Conservation (phyloP, 352 stramenopile species). For the Aphanomyces astaci region DNA sequence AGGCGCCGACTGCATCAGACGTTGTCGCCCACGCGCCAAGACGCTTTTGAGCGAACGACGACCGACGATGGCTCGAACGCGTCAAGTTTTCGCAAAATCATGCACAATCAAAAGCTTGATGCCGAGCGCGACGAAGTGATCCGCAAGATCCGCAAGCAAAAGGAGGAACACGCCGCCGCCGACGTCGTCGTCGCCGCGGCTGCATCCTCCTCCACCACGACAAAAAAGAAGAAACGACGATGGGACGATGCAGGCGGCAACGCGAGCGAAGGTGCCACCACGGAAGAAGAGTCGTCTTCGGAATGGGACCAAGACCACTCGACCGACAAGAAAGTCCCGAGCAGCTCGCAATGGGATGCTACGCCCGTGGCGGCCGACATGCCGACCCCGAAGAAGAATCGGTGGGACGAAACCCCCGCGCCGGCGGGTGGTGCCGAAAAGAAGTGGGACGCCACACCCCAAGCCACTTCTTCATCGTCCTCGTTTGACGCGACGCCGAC, state of each 20-base stretch:
- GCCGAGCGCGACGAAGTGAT: slow-evolving; percentile 81
- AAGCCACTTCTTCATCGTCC: slow-evolving; percentile 36
- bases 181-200: slow-evolving; percentile 33
- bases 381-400: slow-evolving; percentile 51
- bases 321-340: slow-evolving; percentile 28
- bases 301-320: slow-evolving; percentile 70
- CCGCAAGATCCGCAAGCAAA: slow-evolving; percentile 81
- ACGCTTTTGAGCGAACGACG: slow-evolving; percentile 81
- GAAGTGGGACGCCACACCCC: slow-evolving; percentile 93
- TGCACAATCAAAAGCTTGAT: slow-evolving; percentile 85
- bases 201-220: too few relatives aligned
- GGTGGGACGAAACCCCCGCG: slow-evolving; percentile 76
- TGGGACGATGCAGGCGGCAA: slow-evolving; percentile 70
- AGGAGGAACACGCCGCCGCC: slow-evolving; percentile 38
- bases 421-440: slow-evolving; percentile 38
- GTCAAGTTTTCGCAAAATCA: slow-evolving; percentile 77
- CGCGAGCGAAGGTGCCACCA: slow-evolving; percentile 30
- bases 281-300: slow-evolving; percentile 56
- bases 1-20: slow-evolving; percentile 86
- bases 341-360: slow-evolving; percentile 65
- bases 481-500: slow-evolving; percentile 37
- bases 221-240: slow-evolving; percentile 63
- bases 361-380: slow-evolving; percentile 30
- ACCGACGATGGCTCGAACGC: slow-evolving; percentile 63
- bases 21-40: slow-evolving; percentile 81